Evolutionary conservation across 2,329 filamentous ascomycete species (phyloP), one percentile per base, ranked within the genome.

Genomic region (Keithomyces neogunnii): DNA sequence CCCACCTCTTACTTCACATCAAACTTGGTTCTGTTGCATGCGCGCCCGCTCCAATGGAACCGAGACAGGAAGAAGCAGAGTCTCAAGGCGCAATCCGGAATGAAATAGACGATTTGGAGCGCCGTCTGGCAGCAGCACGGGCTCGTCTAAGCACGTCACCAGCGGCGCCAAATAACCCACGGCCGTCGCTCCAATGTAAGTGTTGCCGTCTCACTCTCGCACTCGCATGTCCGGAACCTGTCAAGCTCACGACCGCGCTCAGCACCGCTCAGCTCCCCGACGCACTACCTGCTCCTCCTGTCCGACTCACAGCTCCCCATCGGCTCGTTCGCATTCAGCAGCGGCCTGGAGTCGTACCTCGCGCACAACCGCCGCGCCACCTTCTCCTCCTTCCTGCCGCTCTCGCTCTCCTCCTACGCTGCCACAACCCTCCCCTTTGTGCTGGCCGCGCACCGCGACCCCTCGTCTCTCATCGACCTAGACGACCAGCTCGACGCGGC

Each of bases 321-420:
- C 0, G 88, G 88, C 52, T 89, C 88, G n/a, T 93, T 93, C 69
- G 88, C 88, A 61, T 93, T 92, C 72, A 88, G 84, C 72, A 86
- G 82, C 59, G 88, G 88, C 3, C 78, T 93, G 13, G 88, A 93
- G 70, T 92, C 88, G 40, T 92, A 86, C 66, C 81, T 91, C 19
- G 84, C 85, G 3, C 88, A 93, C 71, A 51, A 56, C 5, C 66
- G 65, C 40, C 55, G 66, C 19, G 62, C 70, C 26, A 65, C 71
- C 28, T 86, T 89, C 67, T 63, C 79, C 43, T 68, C 72, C 45
- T 93, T 93, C 69, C 76, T 93, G 13, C 75, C 78, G 9, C 72
- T 88, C 28, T 89, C 87, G 3, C 69, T 92, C 5, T 77, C 80
- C 5, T 86, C 86, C 7, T 81, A 88, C 62, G 85, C 87, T 38